Evolutionary conservation across 768 basidiomycete species (phyloP).

Genomic region (Leccinellum albellum): DNA sequence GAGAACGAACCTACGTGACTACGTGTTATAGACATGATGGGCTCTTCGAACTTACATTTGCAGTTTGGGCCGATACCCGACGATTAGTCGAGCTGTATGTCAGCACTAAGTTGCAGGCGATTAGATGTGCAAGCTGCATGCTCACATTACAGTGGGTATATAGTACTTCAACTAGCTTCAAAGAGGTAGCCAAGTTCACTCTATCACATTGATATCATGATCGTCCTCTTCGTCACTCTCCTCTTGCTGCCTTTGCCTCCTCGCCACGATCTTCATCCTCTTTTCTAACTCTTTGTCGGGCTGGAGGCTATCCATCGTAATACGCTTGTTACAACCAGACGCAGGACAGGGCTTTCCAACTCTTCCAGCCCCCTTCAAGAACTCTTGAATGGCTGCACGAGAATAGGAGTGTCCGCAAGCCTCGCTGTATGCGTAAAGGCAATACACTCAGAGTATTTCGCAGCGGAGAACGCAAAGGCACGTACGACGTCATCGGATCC

Average conservation of each 20-base stretch:
- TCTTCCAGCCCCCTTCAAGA: slow-evolving; percentile 41
- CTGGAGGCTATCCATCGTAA: slow-evolving; percentile 49
- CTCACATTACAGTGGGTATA: slow-evolving; percentile 14
- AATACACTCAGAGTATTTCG: slow-evolving; percentile 2
- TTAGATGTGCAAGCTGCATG: background rate
- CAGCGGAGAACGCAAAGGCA: background rate
- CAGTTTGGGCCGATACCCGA: background rate
- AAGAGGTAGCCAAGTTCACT: slow-evolving; percentile 29
- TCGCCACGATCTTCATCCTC: slow-evolving; percentile 55
- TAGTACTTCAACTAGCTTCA: background rate
- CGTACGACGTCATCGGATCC: slow-evolving; percentile 83
- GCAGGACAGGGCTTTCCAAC: slow-evolving; percentile 57
- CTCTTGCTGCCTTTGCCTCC: slow-evolving; percentile 44
- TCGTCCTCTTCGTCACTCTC: slow-evolving; percentile 39
- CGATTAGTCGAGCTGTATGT: background rate
- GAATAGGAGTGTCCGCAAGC: slow-evolving; percentile 85
- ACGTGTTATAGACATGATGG: background rate
- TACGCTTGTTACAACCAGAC: slow-evolving; percentile 62
- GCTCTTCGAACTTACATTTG: background rate
- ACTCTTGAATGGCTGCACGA: slow-evolving; percentile 60
- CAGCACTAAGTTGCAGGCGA: background rate
- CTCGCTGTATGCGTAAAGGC: slow-evolving; percentile 37
- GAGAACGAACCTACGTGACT: background rate
- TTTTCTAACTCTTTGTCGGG: slow-evolving; percentile 57
- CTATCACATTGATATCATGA: slow-evolving; percentile 61